Conservation (phyloP, 2,329 filamentous ascomycete genomes). For the Trematosphaeria pertusa region DNA sequence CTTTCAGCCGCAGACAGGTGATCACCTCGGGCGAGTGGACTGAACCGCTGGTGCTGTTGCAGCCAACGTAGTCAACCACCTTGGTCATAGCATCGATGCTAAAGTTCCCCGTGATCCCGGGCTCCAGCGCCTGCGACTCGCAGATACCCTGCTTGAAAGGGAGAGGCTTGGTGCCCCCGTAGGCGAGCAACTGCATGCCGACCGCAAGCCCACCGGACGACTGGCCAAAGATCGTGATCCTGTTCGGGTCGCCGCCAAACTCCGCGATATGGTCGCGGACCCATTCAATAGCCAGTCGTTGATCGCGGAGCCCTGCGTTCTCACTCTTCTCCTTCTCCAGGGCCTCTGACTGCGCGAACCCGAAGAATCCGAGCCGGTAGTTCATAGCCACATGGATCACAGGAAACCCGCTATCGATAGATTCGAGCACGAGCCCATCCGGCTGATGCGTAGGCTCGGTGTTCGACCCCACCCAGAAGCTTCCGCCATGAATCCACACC, state of each 20-base stretch:
- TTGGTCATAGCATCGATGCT: constrained; percentile 56
- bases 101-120: constrained; percentile 56
- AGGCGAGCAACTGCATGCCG: constrained; percentile 44
- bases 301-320: constrained; percentile 50
- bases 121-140: constrained; percentile 58
- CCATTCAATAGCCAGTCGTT: constrained; percentile 49
- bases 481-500: constrained; percentile 64
- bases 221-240: constrained; percentile 45
- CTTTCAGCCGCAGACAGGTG: constrained; percentile 55
- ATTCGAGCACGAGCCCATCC: constrained; percentile 56
- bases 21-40: constrained; percentile 54
- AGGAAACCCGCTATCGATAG: constrained; percentile 51
- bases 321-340: constrained; percentile 41
- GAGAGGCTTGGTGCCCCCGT: constrained; percentile 36
- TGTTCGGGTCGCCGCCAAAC: constrained; percentile 38
- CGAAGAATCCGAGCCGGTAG: constrained; percentile 49
- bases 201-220: constrained; percentile 42
- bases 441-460: constrained; percentile 49
- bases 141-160: constrained; percentile 46
- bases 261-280: constrained; percentile 44
- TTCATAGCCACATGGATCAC: constrained; percentile 48
- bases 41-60: constrained; percentile 41
- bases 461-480: constrained; percentile 37
- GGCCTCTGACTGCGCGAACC: constrained; percentile 45
- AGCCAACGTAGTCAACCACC: constrained; percentile 53